Conservation (phyloP, 2,329 filamentous ascomycete genomes). For the Monosporascus sp. region DNA sequence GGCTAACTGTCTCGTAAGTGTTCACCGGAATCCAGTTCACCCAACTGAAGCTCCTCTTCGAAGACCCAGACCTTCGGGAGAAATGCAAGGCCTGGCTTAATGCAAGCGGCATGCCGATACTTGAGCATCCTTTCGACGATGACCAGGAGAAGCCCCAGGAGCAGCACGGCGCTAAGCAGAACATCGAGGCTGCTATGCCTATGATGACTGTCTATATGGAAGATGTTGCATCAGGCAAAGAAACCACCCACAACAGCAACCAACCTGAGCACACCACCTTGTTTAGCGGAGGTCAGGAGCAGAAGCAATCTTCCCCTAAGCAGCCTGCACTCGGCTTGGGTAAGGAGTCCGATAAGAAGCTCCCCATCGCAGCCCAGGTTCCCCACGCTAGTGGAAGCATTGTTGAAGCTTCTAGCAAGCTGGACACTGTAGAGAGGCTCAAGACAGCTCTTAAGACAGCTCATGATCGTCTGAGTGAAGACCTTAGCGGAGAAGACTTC, state of each 20-base stretch:
- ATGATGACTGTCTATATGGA: background rate
- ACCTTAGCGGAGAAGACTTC: no score
- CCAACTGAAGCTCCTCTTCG: constrained; percentile 14
- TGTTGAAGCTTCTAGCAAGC: background rate
- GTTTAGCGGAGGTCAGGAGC: background rate
- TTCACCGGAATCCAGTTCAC: constrained; percentile 10
- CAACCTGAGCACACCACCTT: background rate
- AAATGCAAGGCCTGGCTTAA: constrained; percentile 14
- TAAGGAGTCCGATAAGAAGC: background rate
- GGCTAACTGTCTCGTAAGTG: constrained; percentile 13
- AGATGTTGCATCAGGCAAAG: background rate
- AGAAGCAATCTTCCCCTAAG: background rate
- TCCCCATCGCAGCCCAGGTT: background rate
- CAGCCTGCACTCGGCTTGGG: background rate
- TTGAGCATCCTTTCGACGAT: background rate
- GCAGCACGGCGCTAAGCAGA: background rate
- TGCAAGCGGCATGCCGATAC: constrained; percentile 13
- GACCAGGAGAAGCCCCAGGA: background rate
- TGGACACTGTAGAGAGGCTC: no score
- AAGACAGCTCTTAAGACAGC: no score
- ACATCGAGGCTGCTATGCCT: background rate
- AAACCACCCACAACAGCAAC: background rate
- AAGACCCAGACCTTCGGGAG: constrained; percentile 9
- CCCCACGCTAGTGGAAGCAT: background rate
- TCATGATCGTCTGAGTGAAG: no score